Percentiles rank a stretch among this genome's conserved stretches.
Evolutionary conservation across 1,284 basidiomycete genomes (phyloP).

Genomic region (Cryptococcus sp.): DNA sequence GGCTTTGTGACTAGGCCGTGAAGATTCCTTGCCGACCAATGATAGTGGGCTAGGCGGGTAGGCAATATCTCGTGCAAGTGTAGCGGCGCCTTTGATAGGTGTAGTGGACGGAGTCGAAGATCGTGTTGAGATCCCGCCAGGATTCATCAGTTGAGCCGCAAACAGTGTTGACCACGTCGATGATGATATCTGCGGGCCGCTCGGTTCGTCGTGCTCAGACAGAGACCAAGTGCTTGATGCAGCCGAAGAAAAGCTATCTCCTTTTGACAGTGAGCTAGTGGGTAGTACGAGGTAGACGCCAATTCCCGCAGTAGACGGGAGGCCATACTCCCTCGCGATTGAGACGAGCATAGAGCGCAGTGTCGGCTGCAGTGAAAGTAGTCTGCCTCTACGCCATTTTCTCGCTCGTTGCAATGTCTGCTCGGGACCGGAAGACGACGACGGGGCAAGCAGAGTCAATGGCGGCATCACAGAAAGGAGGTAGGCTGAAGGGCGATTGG

Average conservation of each 20-base stretch:
- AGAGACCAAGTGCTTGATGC: constrained; percentile 15
- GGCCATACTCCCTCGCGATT: constrained; percentile 50
- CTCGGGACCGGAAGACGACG: constrained; percentile 6
- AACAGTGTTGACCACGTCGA: constrained; percentile 45
- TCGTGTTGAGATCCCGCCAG: constrained; percentile 14
- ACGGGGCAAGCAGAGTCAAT: constrained; percentile 25
- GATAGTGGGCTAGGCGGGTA: constrained; percentile 29
- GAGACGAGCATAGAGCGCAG: constrained; percentile 47
- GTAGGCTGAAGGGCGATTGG: constrained; percentile 17
- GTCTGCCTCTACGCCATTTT: constrained; percentile 45
- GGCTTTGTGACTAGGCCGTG: constrained; percentile 6
- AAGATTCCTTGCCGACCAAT: constrained; percentile 7
- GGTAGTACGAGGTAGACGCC: constrained; percentile 39
- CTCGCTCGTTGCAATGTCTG: constrained; percentile 12
- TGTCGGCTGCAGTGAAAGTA: constrained; percentile 48
- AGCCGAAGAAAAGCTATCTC: constrained; percentile 12
- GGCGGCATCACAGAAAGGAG: constrained; percentile 50
- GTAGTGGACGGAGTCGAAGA: constrained; percentile 28
- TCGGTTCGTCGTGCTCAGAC: constrained; percentile 22
- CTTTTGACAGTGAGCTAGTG: background rate
- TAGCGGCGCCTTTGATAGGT: constrained; percentile 18
- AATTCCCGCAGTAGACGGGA: constrained; percentile 47
- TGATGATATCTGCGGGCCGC: constrained; percentile 40
- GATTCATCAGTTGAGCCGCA: constrained; percentile 16
- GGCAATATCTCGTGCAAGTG: constrained; percentile 9